Evolutionary conservation across 768 basidiomycete genomes (phyloP), one percentile per base, ranked within the genome.

Genomic region (Suillus cothurnatus): DNA sequence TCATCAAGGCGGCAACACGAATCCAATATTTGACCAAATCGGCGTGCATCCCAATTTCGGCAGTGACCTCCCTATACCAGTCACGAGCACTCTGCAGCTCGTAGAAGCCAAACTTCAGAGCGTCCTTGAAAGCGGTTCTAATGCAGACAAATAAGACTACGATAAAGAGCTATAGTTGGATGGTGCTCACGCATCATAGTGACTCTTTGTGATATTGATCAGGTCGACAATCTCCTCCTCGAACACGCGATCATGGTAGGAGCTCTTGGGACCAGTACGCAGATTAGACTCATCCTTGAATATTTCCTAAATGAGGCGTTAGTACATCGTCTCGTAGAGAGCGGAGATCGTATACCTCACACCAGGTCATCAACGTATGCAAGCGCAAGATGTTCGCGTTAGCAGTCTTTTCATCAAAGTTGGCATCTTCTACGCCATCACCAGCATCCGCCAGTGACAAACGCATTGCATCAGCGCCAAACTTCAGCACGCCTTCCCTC

Each of bases 351-450:
- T 84, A 34, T 65, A 94, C 94, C 79, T 97, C 91, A 71, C 94
- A 95, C 96, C 97, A 99, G 5, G 83, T 85, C 68, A 95, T 81
- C 71, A 97, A 80, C 0, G 97, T 99, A 75, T 96, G 91, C 67
- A 99, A 81, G 61, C 97, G 86, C 74, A 99, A 77, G 73, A 99
- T 99, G 67, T 94, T 95, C 14, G 97, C 95, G 74, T 99, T 99
- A 21, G 97, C 97, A 6, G 91, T 93, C 81, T 95, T 93, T 84
- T 99, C 97, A 74, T 99, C 97, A 72, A 99, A 99, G 82, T 99
- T 99, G 53, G 97, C 97, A 78, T 99, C 97, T 77, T 97, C 96
- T 70, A 98, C 85, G 60, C 95, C 94, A 75, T 99, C 97, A 17
- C 97, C 97, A 32, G 95, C 95, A 80, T 99, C 97, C 31, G 97